Evolutionary conservation across 31 red algal genomes (phyloP).

Genomic region (Odonthalia washingtoniensis): DNA sequence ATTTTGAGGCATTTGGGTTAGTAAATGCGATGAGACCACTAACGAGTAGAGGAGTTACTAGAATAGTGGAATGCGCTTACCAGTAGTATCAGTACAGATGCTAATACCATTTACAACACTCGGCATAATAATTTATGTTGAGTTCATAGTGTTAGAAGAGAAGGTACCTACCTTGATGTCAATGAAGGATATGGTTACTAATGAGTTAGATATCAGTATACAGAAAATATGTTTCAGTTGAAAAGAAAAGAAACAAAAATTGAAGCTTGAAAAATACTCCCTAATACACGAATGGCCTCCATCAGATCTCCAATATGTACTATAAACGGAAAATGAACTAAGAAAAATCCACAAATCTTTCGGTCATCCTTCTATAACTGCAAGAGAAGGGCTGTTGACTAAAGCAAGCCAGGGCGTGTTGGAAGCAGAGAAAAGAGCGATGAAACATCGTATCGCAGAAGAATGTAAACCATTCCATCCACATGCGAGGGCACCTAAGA

Average conservation of each 20-base stretch:
- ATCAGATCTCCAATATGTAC: neutral
- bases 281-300: slow-evolving; percentile 24
- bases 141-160: no score
- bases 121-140: no score
- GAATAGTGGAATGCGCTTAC: no score
- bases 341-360: slow-evolving; percentile 15
- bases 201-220: slow-evolving; percentile 10
- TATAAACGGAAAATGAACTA: slow-evolving; percentile 26
- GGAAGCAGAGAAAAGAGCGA: neutral
- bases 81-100: no score
- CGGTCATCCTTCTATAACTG: slow-evolving; percentile 17
- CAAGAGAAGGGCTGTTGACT: neutral
- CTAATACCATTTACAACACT: no score
- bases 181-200: no score
- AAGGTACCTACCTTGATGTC: slow-evolving; percentile 7
- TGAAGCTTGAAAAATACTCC: slow-evolving; percentile 6
- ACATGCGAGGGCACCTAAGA: slow-evolving; percentile 4
- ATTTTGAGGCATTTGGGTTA: no score
- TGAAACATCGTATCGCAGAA: neutral
- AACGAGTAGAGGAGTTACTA: no score
- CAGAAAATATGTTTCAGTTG: neutral
- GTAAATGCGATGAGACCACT: no score
- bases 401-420: slow-evolving; percentile 7
- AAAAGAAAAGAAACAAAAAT: neutral
- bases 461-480: neutral